Evolutionary conservation across 345 rosid species (phyloP).

Genomic region (Salix arbutifolia): DNA sequence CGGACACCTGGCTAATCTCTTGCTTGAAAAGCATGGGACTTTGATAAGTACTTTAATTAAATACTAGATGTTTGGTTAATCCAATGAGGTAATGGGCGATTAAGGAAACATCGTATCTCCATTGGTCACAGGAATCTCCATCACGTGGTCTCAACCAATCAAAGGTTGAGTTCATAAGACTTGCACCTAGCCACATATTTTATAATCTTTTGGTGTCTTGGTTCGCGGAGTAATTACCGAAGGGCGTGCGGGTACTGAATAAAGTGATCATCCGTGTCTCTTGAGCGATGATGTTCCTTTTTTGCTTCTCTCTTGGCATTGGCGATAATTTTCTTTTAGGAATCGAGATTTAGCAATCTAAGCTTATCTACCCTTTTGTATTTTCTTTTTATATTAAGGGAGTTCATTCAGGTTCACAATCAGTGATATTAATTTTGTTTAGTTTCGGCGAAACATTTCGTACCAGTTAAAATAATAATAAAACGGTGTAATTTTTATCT

Average conservation of each 20-base stretch:
- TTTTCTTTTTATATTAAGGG: not conserved
- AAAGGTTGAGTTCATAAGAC: not conserved
- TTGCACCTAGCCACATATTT: not conserved
- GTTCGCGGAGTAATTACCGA: not conserved
- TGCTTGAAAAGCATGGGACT: not conserved
- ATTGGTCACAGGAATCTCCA: conserved; percentile 17
- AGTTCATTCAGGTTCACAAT: too few relatives aligned
- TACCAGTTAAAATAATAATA: too few relatives aligned
- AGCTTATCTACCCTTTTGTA: not conserved
- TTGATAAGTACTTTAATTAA: too few relatives aligned
- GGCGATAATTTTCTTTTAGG: not conserved
- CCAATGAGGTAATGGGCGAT: not conserved
- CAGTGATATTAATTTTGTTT: too few relatives aligned
- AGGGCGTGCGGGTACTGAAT: not conserved
- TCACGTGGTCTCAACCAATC: conserved; percentile 32
- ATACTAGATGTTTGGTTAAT: not conserved
- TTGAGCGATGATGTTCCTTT: not conserved
- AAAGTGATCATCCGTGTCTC: not conserved
- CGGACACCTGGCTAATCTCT: not conserved
- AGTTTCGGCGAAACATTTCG: too few relatives aligned
- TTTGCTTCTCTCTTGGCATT: not conserved
- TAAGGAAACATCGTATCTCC: conserved; percentile 23
- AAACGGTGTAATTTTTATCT: fast-evolving
- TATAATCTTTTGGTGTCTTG: not conserved
- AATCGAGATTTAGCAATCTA: not conserved